These are phyloP conservation scores for Podila verticillata DNA, from an alignment of 192 early-diverging fungal species.

Conservation along the genomic window DNA sequence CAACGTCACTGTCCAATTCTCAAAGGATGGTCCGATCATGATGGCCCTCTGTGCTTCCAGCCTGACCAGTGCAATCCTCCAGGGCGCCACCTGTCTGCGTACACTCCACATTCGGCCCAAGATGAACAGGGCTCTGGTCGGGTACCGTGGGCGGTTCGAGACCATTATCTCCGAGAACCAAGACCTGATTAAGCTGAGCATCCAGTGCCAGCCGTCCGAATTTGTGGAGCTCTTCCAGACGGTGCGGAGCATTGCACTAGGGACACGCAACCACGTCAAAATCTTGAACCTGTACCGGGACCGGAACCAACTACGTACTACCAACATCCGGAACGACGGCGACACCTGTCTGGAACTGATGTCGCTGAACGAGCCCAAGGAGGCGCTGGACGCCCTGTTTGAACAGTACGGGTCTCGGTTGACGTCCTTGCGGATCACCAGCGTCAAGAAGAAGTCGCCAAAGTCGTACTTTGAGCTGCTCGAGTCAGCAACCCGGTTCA, in stretches of 20 bases:
- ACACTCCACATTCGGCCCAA: not conserved
- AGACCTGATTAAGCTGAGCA: not conserved
- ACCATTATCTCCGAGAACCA: not conserved
- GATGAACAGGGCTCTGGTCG: not conserved
- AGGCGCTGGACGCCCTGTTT: not conserved
- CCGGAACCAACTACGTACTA: not conserved
- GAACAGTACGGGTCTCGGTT: constrained; percentile 1
- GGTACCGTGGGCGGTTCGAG: not conserved
- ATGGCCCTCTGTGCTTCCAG: not conserved
- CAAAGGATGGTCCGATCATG: not conserved
- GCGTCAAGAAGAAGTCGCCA: not conserved
- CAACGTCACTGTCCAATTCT: not conserved
- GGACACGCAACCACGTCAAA: not conserved
- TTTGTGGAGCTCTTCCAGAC: not conserved
- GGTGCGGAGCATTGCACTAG: not conserved
- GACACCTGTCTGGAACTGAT: constrained; percentile 23
- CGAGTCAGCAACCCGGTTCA: constrained; percentile 5
- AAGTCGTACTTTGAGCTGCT: not conserved
- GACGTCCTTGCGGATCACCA: constrained; percentile 1
- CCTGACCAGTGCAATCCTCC: not conserved
- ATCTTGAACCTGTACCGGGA: not conserved
- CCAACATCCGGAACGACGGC: constrained; percentile 23
- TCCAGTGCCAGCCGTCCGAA: not conserved
- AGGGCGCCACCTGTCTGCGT: not conserved
- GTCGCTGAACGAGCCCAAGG: not conserved